Base-by-base conservation (phyloP, 768 basidiomycete genomes). In the Rhodotorula graminis region DNA sequence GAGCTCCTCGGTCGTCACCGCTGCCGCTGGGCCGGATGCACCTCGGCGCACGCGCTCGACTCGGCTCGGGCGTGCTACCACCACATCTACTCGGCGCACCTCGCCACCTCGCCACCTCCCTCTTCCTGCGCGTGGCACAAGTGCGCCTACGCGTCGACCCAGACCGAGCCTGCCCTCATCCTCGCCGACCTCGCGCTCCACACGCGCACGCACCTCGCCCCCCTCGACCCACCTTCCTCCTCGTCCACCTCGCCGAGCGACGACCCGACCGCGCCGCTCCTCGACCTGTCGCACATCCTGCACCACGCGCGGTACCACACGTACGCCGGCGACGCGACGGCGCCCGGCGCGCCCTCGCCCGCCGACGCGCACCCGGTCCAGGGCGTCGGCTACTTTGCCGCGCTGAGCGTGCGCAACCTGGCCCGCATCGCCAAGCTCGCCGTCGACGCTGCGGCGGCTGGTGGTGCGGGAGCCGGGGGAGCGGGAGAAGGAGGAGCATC, bases 331-430 rank as follows among this genome's bases (percentile, higher is more conserved):
- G 65, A 73, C 65, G 52, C 44, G 40, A 69, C 73, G 55, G 64
- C 69, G 12, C 37, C 59, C 3, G 14, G 47, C 29, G 46, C 50
- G 59, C 31, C 42, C 31, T 27, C 47, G 52, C 29, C 29, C 46
- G 53, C 49, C 64, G 25, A 62, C 37, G 37, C 37, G 64, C 37
- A 49, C 61, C 12, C 57, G 37, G 3, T 46, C 7, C 14, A n/a
- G 27, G 67, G 67, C 5, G 15, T 44, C 23, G 33, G 37, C 16
- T 71, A 71, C 64, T 67, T 74, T 53, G 37, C 63, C 21, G 68
- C 67, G 29, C 70, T 78, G n/a, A 62, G 70, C 31, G 40, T 78
- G 3, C 61, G 77, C 27, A 78, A 76, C 61, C 29, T 78, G 56
- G 58, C 66, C 0, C 67, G 75, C 6, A 42, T 67, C 23, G 70